These are phyloP conservation scores for Millerozyma acaciae DNA, from an alignment of 805 yeast genomes.

Conservation along the genomic window DNA sequence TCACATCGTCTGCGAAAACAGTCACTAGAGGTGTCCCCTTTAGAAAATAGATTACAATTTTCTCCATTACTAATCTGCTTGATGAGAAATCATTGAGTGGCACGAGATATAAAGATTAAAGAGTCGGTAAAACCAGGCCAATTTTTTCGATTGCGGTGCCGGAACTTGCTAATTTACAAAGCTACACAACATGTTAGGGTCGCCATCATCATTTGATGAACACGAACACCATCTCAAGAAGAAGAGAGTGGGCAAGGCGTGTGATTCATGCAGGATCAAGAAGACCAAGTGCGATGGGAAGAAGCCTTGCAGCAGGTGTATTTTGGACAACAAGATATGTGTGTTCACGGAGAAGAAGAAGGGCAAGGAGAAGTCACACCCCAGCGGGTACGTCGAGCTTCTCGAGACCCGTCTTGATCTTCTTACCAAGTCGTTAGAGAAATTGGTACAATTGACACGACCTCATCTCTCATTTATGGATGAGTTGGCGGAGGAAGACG, in stretches of 20 bases:
- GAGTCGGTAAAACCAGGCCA: too few species aligned
- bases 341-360: conserved; percentile 55
- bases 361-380: conserved; percentile 52
- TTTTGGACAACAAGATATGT: conserved; percentile 54
- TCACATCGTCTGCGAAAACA: too few species aligned
- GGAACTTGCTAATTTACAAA: too few species aligned
- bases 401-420: conserved; percentile 55
- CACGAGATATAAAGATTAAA: too few species aligned
- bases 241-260: conserved; percentile 61
- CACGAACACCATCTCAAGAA: conserved; percentile 27
- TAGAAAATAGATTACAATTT: too few species aligned
- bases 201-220: conserved; percentile 8
- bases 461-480: conserved; percentile 27
- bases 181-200: conserved; percentile 2
- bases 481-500: conserved; percentile 14
- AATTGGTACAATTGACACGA: conserved; percentile 27
- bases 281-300: conserved; percentile 64
- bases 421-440: conserved; percentile 48
- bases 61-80: too few species aligned
- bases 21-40: too few species aligned
- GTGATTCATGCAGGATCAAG: conserved; percentile 59
- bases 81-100: too few species aligned
- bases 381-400: conserved; percentile 59
- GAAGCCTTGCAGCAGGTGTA: conserved; percentile 56
- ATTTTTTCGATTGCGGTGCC: too few species aligned